Evolutionary conservation across 176 grass and related monocot genomes (phyloP).

Genomic region (Oryza coarctata): DNA sequence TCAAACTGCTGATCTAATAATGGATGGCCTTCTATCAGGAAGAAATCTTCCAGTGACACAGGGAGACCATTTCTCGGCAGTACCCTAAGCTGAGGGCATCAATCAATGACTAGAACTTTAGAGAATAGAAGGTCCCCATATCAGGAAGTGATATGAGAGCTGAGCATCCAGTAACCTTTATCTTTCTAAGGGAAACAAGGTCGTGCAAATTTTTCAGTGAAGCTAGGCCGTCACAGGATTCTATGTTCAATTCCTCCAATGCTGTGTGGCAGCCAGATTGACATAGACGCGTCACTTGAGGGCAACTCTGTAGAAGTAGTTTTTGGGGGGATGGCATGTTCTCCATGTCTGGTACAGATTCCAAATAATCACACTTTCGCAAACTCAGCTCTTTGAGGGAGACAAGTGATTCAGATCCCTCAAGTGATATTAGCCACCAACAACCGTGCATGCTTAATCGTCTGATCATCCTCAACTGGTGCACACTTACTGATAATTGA

Average conservation of each 20-base stretch:
- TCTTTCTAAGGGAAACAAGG: constrained; percentile 17
- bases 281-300: neutral
- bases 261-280: neutral
- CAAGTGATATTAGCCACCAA: constrained; percentile 7
- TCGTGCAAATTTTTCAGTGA: neutral
- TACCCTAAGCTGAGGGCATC: neutral
- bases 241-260: constrained; percentile 8
- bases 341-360: neutral
- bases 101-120: neutral
- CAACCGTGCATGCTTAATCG: neutral
- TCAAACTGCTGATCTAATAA: constrained; percentile 22
- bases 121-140: constrained; percentile 5
- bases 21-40: neutral
- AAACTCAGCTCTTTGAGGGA: neutral
- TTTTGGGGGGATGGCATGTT: constrained; percentile 12
- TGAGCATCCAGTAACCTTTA: neutral
- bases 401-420: constrained; percentile 4
- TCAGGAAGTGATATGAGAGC: constrained; percentile 2
- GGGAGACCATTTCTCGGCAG: constrained; percentile 33
- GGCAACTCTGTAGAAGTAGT: neutral
- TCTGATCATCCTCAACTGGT: constrained; percentile 7
- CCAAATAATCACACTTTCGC: neutral
- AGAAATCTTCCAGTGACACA: constrained; percentile 3
- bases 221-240: neutral
- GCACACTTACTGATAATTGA: neutral